These are phyloP conservation scores for Colletotrichum zoysiae DNA, from an alignment of 2,329 filamentous ascomycete genomes.

Conservation along the genomic window DNA sequence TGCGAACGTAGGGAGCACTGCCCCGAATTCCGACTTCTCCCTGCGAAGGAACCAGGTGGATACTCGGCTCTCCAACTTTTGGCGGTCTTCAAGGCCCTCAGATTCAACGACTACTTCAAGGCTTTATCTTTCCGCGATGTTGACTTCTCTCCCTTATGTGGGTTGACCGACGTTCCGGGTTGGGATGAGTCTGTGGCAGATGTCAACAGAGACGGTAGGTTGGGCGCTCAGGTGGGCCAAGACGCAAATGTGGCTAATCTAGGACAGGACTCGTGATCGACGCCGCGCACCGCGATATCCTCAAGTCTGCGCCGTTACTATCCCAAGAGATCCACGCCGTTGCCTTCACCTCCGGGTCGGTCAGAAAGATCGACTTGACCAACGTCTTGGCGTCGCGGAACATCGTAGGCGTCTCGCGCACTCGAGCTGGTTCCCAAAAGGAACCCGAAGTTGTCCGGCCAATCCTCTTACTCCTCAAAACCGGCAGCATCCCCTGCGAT, in stretches of 20 bases:
- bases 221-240: neutral
- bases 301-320: constrained; percentile 60
- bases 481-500: constrained; percentile 62
- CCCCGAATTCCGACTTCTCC: constrained; percentile 67
- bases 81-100: constrained; percentile 67
- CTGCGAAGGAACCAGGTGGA: constrained; percentile 51
- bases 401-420: constrained; percentile 26
- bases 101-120: constrained; percentile 71
- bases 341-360: constrained; percentile 66
- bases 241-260: constrained; percentile 2
- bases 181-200: constrained; percentile 63
- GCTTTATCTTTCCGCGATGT: constrained; percentile 67
- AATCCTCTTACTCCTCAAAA: constrained; percentile 63
- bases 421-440: constrained; percentile 32
- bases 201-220: constrained; percentile 64
- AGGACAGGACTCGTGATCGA: constrained; percentile 38
- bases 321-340: constrained; percentile 69
- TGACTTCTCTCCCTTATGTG: constrained; percentile 59
- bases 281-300: constrained; percentile 44
- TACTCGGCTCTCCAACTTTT: constrained; percentile 67
- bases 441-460: constrained; percentile 60
- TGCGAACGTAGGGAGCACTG: constrained; percentile 57
- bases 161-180: constrained; percentile 57
- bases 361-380: constrained; percentile 66
- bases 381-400: constrained; percentile 52